These are phyloP conservation scores for Beta lomatogona DNA, from an alignment of 179 eudicot species.

Conservation along the genomic window DNA sequence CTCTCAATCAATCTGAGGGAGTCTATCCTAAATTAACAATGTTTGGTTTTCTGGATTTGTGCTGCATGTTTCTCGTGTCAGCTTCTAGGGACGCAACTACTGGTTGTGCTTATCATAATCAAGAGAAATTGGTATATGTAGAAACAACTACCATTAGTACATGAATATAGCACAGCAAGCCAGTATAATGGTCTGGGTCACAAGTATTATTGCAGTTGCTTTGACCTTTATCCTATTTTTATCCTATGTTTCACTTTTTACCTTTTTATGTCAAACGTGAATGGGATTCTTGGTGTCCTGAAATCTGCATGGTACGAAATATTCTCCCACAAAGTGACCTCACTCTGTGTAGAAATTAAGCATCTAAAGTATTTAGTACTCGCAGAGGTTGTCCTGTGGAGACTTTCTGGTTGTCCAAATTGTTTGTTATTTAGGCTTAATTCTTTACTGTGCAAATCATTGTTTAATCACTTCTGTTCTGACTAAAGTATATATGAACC, in stretches of 20 bases:
- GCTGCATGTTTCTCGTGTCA: neutral
- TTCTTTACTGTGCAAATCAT: neutral
- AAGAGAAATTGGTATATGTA: neutral
- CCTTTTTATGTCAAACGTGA: neutral
- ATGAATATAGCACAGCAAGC: neutral
- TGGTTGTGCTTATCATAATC: neutral
- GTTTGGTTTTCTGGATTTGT: too few relatives aligned
- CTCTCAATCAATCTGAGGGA: neutral
- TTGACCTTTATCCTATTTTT: neutral
- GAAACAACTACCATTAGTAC: neutral
- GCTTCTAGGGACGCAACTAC: neutral
- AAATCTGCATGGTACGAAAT: neutral
- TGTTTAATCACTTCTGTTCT: neutral
- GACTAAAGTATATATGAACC: slow-evolving; percentile 4
- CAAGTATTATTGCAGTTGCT: neutral
- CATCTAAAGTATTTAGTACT: neutral
- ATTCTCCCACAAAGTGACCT: neutral
- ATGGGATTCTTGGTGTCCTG: neutral
- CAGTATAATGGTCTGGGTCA: neutral
- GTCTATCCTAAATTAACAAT: neutral
- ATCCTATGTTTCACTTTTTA: neutral
- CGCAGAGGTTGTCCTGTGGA: neutral
- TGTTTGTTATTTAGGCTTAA: neutral
- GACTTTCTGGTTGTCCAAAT: neutral
- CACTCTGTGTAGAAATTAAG: neutral